phyloP scores from a whole-genome alignment of 2,329 filamentous ascomycete species.

The Ceratocystis cubensis region DNA sequence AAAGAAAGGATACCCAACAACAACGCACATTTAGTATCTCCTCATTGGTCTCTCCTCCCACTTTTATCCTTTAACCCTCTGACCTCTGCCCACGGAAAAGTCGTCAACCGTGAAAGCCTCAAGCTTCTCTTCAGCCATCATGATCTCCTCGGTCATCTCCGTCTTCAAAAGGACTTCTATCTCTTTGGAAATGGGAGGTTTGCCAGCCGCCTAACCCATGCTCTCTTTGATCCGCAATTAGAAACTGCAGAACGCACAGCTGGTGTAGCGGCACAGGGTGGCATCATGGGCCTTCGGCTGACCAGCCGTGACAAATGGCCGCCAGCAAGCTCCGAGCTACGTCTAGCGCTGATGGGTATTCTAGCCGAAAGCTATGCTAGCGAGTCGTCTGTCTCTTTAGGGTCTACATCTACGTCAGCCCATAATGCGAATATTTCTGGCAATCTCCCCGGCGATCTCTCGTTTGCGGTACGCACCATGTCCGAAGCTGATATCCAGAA shows the following conservation, averaged over 20 bases:
- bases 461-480: conserved; percentile 76
- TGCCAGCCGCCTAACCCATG: conserved; percentile 62
- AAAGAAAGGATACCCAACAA: conserved; percentile 21
- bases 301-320: conserved; percentile 79
- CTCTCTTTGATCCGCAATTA: conserved; percentile 73
- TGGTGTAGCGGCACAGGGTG: conserved; percentile 52
- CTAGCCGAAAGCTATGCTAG: conserved; percentile 58
- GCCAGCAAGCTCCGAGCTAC: conserved; percentile 84
- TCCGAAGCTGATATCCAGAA: conserved; percentile 64
- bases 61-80: conserved; percentile 65
- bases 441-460: conserved; percentile 54
- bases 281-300: conserved; percentile 69
- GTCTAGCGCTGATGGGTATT: conserved; percentile 75
- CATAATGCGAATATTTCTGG: conserved; percentile 26
- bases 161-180: conserved; percentile 66
- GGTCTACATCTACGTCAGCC: not conserved
- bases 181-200: conserved; percentile 78
- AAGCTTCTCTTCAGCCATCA: conserved; percentile 63
- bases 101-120: conserved; percentile 68
- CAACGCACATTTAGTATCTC: conserved; percentile 29
- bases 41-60: conserved; percentile 48
- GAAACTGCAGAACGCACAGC: conserved; percentile 58
- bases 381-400: conserved; percentile 22
- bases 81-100: conserved; percentile 57
- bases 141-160: conserved; percentile 57